Conservation (phyloP, 2,329 filamentous ascomycete species). For the Exophiala oligosperma region DNA sequence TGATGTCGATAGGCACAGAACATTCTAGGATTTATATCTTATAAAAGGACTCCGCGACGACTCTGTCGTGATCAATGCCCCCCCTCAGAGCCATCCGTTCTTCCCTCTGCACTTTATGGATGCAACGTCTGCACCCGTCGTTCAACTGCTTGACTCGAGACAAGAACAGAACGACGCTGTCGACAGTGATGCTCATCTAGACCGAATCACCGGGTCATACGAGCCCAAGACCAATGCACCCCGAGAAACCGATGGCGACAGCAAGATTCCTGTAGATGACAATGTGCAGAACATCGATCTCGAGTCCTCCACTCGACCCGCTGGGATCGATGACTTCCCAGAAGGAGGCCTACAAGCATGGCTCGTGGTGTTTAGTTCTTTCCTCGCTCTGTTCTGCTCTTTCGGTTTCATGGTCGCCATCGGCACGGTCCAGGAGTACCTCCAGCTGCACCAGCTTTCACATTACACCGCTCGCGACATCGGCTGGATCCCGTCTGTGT, state of each 20-base stretch:
- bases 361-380: slow-evolving; percentile 37
- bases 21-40: background rate
- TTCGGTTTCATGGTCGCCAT: slow-evolving; percentile 52
- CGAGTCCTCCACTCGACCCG: background rate
- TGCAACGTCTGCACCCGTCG: slow-evolving; percentile 5
- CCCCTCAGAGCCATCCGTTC: background rate
- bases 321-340: slow-evolving; percentile 24
- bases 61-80: background rate
- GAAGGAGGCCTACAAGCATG: slow-evolving; percentile 39
- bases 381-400: slow-evolving; percentile 39
- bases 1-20: slow-evolving; percentile 6
- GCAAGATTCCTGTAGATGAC: too few relatives aligned
- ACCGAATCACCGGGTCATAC: too few relatives aligned
- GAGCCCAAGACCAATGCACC: too few relatives aligned
- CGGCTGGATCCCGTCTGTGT: slow-evolving; percentile 52
- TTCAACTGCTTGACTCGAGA: slow-evolving; percentile 2
- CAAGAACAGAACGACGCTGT: background rate
- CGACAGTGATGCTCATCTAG: too few relatives aligned
- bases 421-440: slow-evolving; percentile 51
- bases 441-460: slow-evolving; percentile 46
- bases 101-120: slow-evolving; percentile 8
- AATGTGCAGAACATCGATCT: slow-evolving; percentile 11
- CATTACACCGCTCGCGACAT: slow-evolving; percentile 46
- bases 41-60: background rate
- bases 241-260: background rate